Conservation (phyloP, 768 basidiomycete species). For the Mycena galericulata region DNA sequence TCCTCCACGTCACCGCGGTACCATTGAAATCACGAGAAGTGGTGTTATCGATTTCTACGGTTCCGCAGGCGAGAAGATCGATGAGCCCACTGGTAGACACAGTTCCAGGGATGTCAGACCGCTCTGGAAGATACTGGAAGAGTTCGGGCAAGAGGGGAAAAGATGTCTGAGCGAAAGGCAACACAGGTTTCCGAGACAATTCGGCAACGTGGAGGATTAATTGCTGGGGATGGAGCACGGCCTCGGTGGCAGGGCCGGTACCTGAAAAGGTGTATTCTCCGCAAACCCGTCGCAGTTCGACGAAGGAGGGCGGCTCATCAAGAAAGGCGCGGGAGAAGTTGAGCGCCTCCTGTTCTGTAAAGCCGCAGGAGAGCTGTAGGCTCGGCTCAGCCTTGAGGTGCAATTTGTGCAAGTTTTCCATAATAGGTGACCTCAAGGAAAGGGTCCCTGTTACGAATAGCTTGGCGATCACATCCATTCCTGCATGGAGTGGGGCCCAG, state of each 20-base stretch:
- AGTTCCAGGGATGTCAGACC: too few relatives aligned
- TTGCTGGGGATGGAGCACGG: slow-evolving; percentile 3
- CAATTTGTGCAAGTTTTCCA: background rate
- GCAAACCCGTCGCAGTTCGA: background rate
- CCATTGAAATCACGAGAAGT: background rate
- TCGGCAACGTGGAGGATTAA: background rate
- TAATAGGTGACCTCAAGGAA: background rate
- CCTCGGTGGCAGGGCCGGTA: background rate
- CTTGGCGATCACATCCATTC: slow-evolving; percentile 1
- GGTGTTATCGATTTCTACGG: background rate
- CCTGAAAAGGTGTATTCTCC: background rate
- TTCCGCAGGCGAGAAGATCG: background rate
- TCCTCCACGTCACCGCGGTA: background rate
- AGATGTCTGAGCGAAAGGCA: background rate
- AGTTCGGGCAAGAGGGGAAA: background rate
- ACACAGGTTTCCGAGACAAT: background rate
- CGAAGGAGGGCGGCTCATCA: background rate
- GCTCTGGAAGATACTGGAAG: background rate
- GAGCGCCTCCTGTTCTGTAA: background rate
- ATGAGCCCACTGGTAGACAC: background rate
- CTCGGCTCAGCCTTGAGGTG: background rate
- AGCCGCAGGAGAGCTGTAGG: background rate
- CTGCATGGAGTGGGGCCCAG: slow-evolving; percentile 3
- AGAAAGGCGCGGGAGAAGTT: background rate
- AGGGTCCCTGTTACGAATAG: slow-evolving; percentile 8